Base-by-base conservation (phyloP, 1,284 basidiomycete genomes). In the Tilletia indica region DNA sequence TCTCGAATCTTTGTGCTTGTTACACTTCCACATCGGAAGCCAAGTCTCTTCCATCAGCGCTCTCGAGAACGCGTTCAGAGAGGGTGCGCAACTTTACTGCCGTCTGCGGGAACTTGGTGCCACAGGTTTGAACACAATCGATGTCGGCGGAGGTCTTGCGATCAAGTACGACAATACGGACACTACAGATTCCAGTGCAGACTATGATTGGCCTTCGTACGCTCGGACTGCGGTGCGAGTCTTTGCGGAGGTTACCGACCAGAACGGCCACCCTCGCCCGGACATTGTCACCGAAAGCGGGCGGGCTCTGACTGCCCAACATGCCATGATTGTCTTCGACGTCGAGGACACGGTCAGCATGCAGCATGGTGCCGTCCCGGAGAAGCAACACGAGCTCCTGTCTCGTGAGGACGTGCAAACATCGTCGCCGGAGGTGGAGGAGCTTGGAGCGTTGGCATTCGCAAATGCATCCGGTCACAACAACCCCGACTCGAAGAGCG, bases 241-340 rank as follows among this genome's bases (percentile, higher is more conserved):
- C 51, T 54, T 54, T 54, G 51, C 51, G 16, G 19, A 54, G 51
- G 51, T 54, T 6, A 54, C 51, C 51, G 51, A 54, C 16, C 19
- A 8, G 19, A 19, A 54, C 21, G 51, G 51, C 1, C 51, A 54
- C 12, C 51, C 51, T 19, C 16, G 16, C 0, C 51, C 51, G 51
- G 19, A 54, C 51, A 54, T 5, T 19, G 51, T 54, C 1, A 54
- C 51, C 6, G 51, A 54, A 19, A 54, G 51, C 51, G 51, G 51
- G 51, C 51, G 51, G 16, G 51, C 51, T 11, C 51, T 54, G 19
- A 54, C 16, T 8, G 51, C 51, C 2, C 51, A 54, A 19, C 51
- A 54, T 54, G 51, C 51, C 51, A 54, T 54, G 51, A 19, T 54
- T 2, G 51, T 54, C 51, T 54, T 54, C 51, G 51, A 54, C 51